A percentile compares a stretch with the other conserved stretches of the same genome.
These are phyloP conservation scores for Beta corolliflora DNA, from an alignment of 179 eudicot genomes.

Conservation along the genomic window DNA sequence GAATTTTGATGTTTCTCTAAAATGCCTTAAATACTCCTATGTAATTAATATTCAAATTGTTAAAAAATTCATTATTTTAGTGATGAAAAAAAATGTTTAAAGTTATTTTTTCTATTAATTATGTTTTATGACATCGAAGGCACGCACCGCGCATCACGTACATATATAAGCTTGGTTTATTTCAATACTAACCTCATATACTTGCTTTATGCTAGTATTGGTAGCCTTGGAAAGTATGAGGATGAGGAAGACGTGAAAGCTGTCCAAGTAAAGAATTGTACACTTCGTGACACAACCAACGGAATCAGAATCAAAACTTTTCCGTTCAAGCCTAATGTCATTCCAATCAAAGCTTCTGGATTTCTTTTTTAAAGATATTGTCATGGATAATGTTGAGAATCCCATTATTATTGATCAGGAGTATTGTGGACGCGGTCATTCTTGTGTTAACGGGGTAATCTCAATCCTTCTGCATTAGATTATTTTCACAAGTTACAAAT, in stretches of 20 bases:
- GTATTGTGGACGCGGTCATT: conserved; percentile 43
- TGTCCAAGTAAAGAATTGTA: conserved; percentile 62
- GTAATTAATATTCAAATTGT: no score
- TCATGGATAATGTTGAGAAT: conserved; percentile 58
- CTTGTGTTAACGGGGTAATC: conserved; percentile 29
- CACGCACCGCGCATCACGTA: no score
- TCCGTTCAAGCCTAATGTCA: conserved; percentile 41
- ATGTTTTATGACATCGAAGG: no score
- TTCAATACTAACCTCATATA: no score
- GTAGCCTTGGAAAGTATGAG: conserved; percentile 70
- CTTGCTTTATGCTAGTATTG: conserved; percentile 41
- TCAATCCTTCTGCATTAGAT: background rate
- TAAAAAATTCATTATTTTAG: no score
- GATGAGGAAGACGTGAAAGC: conserved; percentile 63
- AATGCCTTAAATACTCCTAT: no score
- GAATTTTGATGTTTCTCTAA: no score
- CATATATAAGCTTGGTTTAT: no score
- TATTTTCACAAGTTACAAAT: no score
- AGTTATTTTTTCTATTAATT: no score
- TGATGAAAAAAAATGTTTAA: no score
- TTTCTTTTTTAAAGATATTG: conserved; percentile 50
- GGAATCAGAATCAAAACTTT: conserved; percentile 75
- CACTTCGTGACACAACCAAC: conserved; percentile 54
- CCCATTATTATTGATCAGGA: conserved; percentile 76
- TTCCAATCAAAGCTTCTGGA: conserved; percentile 53